Percentiles rank a stretch among this genome's conserved stretches.
Evolutionary conservation across 1,139 yeast species (phyloP).

Genomic region (Debaryomyces robertsiae): DNA sequence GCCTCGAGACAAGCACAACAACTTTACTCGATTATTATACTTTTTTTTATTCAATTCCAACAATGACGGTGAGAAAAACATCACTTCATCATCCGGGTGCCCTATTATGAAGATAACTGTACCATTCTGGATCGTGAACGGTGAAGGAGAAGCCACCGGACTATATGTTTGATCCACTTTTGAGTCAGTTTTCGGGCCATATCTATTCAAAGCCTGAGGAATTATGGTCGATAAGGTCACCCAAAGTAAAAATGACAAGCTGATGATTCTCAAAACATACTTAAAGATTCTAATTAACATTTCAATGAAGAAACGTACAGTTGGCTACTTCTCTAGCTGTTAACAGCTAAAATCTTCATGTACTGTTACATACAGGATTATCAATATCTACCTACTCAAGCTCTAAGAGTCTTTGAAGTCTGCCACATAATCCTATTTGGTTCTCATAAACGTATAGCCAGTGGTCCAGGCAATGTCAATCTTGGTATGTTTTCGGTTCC

Average conservation of each 20-base stretch:
- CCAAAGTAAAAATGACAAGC: conserved; percentile 38
- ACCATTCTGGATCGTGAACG: conserved; percentile 37
- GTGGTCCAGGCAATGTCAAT: conserved; percentile 43
- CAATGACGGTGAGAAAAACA: conserved; percentile 91
- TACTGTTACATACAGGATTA: conserved; percentile 1
- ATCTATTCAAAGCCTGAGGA: conserved; percentile 40
- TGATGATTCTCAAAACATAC: conserved; percentile 21
- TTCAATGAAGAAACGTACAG: not conserved
- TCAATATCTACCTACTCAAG: no score
- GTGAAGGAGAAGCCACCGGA: conserved; percentile 40
- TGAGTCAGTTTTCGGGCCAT: conserved; percentile 30
- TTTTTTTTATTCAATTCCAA: conserved; percentile 51
- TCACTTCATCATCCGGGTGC: conserved; percentile 98
- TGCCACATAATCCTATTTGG: conserved; percentile 17
- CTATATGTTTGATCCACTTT: conserved; percentile 35
- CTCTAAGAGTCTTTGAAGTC: no score
- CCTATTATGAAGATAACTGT: conserved; percentile 67
- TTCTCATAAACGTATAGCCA: conserved; percentile 41
- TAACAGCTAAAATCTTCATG: not conserved
- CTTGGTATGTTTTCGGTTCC: conserved; percentile 32
- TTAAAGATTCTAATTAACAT: conserved; percentile 19
- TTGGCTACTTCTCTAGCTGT: no score
- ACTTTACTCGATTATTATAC: conserved; percentile 52
- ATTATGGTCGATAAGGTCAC: conserved; percentile 41
- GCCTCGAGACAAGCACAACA: conserved; percentile 80